Conservation (phyloP, 306 rosid genomes). For the Cotoneaster glaucophyllus region DNA sequence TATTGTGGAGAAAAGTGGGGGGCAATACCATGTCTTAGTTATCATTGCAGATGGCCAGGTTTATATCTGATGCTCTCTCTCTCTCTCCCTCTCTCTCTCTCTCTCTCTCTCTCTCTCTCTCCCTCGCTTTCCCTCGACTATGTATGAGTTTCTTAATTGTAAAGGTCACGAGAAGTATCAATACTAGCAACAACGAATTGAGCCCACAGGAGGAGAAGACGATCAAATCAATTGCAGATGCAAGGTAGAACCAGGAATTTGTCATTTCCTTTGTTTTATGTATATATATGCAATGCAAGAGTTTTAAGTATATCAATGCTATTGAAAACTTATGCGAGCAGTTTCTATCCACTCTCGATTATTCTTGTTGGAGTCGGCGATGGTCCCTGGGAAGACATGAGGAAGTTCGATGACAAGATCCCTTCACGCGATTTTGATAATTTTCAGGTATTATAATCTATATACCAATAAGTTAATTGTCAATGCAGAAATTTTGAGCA, state of each 20-base stretch:
- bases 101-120: neutral
- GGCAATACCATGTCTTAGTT: slow-evolving; percentile 86
- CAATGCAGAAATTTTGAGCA: neutral
- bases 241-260: slow-evolving; percentile 45
- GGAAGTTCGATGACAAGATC: slow-evolving; percentile 76
- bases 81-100: neutral
- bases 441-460: slow-evolving; percentile 56
- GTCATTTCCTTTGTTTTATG: neutral
- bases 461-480: neutral
- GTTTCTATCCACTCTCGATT: slow-evolving; percentile 74
- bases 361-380: slow-evolving; percentile 90
- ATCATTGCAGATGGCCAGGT: slow-evolving; percentile 93
- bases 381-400: slow-evolving; percentile 98
- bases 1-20: slow-evolving; percentile 75
- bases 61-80: slow-evolving; percentile 3
- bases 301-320: neutral
- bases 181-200: slow-evolving; percentile 37
- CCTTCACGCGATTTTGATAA: slow-evolving; percentile 78
- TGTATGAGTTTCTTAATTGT: slow-evolving; percentile 10
- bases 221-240: slow-evolving; percentile 62
- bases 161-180: slow-evolving; percentile 67
- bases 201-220: slow-evolving; percentile 83
- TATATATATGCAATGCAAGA: neutral
- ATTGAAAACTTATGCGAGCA: slow-evolving; percentile 19
- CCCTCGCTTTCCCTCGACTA: neutral